These are phyloP conservation scores for Brassica rapa DNA, from an alignment of 345 rosid species.

Conservation along the genomic window DNA sequence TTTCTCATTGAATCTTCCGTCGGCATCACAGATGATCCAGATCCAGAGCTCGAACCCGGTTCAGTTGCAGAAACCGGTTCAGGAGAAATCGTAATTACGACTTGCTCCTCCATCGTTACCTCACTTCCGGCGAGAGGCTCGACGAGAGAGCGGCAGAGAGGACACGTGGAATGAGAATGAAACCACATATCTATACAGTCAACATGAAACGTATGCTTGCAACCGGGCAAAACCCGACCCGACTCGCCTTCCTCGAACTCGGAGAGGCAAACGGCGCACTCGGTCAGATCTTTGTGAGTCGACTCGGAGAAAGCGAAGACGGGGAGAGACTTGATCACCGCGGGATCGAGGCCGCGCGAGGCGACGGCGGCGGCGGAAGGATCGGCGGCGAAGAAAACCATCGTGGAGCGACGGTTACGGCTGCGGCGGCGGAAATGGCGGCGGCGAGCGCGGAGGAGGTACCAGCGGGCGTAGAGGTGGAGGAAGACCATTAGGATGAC, in stretches of 20 bases:
- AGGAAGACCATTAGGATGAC: constrained; percentile 62
- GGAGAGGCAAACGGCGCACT: constrained; percentile 85
- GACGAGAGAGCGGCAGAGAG: constrained; percentile 83
- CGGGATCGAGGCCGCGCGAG: constrained; percentile 58
- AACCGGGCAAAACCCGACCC: constrained; percentile 80
- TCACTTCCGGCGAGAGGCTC: constrained; percentile 36
- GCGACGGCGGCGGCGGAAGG: constrained; percentile 24
- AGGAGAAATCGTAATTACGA: constrained; percentile 22
- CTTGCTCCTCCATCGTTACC: constrained; percentile 11
- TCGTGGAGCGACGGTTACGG: constrained; percentile 48
- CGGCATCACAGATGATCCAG: constrained; percentile 12
- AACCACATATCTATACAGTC: constrained; percentile 99
- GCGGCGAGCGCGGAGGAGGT: constrained; percentile 62
- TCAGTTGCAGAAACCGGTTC: constrained; percentile 31
- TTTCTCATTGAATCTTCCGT: constrained; percentile 41
- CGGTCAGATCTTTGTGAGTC: constrained; percentile 51
- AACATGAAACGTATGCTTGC: constrained; percentile 79
- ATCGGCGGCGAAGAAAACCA: constrained; percentile 59
- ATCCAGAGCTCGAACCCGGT: constrained; percentile 40
- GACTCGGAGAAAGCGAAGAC: constrained; percentile 55
- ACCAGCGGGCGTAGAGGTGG: constrained; percentile 95
- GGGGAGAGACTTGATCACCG: constrained; percentile 67
- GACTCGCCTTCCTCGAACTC: constrained; percentile 75
- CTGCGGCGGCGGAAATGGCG: constrained; percentile 50
- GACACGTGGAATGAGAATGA: constrained; percentile 86